phyloP scores from a whole-genome alignment of 352 stramenopile genomes.

The Phytophthora cactorum region DNA sequence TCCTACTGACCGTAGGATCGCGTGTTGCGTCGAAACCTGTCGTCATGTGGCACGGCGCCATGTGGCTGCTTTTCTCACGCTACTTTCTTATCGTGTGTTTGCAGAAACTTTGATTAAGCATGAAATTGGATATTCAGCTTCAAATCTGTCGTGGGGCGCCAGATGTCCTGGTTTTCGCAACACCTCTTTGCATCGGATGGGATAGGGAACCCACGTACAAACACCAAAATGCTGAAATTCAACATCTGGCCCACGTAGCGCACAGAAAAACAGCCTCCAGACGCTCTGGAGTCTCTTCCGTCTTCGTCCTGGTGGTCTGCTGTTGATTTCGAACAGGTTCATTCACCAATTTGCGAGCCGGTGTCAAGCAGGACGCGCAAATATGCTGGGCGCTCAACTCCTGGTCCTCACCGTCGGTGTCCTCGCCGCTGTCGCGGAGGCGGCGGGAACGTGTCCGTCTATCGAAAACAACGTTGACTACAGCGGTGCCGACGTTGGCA shows the following conservation, averaged over 20 bases:
- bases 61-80: slow-evolving; percentile 16
- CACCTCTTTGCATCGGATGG: slow-evolving; percentile 7
- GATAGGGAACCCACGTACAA: slow-evolving; percentile 14
- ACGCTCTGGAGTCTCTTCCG: slow-evolving; percentile 8
- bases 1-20: not conserved
- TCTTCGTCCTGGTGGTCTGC: slow-evolving; percentile 14
- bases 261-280: slow-evolving; percentile 3
- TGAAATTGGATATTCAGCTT: not conserved
- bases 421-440: slow-evolving; percentile 7
- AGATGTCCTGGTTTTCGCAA: slow-evolving; percentile 1
- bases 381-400: slow-evolving; percentile 16
- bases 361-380: not conserved
- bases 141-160: slow-evolving; percentile 9
- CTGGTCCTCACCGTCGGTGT: slow-evolving; percentile 7
- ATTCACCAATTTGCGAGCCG: slow-evolving; percentile 18
- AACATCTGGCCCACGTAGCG: slow-evolving; percentile 11
- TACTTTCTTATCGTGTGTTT: slow-evolving; percentile 1
- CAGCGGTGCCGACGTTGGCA: slow-evolving; percentile 7
- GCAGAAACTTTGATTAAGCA: not conserved
- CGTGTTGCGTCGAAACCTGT: slow-evolving; percentile 3
- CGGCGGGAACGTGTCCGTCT: slow-evolving; percentile 10
- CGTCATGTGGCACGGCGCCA: slow-evolving; percentile 5
- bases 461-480: slow-evolving; percentile 20
- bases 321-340: not conserved
- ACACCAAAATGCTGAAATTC: slow-evolving; percentile 20